Evolutionary conservation across 352 stramenopile species (phyloP).

Genomic region (Phytophthora sojae): DNA sequence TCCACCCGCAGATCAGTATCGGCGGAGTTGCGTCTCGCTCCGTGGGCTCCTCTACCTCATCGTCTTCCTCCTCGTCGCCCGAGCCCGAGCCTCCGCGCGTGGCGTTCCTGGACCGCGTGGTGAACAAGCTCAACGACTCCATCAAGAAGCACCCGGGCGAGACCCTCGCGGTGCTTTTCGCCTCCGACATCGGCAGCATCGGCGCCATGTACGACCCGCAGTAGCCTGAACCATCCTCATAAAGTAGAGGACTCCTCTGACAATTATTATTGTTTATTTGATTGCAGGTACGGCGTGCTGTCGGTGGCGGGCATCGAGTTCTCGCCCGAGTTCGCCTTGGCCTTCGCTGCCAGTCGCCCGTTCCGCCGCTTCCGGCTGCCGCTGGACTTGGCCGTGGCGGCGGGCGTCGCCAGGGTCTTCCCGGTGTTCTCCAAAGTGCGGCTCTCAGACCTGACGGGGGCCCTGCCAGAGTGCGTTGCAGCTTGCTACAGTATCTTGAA

Average conservation of each 20-base stretch:
- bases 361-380: constrained; percentile 85
- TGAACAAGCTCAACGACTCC: constrained; percentile 78
- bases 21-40: constrained; percentile 6
- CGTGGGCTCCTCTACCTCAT: constrained; percentile 7
- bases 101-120: constrained; percentile 68
- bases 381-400: constrained; percentile 74
- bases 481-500: background rate
- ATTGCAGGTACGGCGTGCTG: constrained; percentile 45
- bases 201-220: constrained; percentile 63
- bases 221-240: too few species aligned
- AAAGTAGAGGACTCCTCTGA: too few species aligned
- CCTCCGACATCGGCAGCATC: constrained; percentile 85
- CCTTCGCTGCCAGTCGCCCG: constrained; percentile 83
- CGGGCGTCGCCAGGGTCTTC: constrained; percentile 73
- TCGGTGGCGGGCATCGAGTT: constrained; percentile 71
- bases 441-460: constrained; percentile 69
- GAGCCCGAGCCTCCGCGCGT: constrained; percentile 8
- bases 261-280: background rate
- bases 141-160: constrained; percentile 79
- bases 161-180: constrained; percentile 80
- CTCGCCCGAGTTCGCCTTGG: constrained; percentile 87
- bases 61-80: constrained; percentile 4
- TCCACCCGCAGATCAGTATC: constrained; percentile 6
- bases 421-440: constrained; percentile 76
- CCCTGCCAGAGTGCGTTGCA: constrained; percentile 60